These are phyloP conservation scores for Aspergillus latus DNA, from an alignment of 2,329 filamentous ascomycete species.

Conservation along the genomic window DNA sequence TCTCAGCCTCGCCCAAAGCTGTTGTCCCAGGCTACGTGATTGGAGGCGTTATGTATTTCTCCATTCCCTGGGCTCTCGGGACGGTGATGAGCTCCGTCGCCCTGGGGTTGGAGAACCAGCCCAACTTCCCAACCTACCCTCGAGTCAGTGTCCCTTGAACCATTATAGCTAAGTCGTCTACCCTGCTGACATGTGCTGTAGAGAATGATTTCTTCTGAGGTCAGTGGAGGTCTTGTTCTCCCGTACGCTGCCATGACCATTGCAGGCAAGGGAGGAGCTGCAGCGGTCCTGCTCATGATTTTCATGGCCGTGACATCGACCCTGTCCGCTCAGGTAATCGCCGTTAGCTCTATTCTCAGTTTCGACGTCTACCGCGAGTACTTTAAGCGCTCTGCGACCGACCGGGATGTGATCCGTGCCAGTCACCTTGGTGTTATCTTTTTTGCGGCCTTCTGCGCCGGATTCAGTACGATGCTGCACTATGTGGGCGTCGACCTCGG, in stretches of 20 bases:
- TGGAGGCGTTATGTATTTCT: constrained; percentile 56
- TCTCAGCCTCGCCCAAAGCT: constrained; percentile 48
- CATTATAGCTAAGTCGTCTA: too few species aligned
- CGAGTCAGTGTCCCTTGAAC: constrained; percentile 27
- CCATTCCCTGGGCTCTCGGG: constrained; percentile 54
- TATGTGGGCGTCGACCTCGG: constrained; percentile 56
- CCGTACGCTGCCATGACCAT: constrained; percentile 42
- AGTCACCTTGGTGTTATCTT: constrained; percentile 56
- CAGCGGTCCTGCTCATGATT: not conserved
- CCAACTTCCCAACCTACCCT: constrained; percentile 57
- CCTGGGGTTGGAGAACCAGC: constrained; percentile 49
- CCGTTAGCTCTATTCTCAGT: not conserved
- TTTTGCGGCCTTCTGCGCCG: constrained; percentile 53
- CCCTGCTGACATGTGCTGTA: constrained; percentile 4
- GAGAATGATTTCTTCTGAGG: constrained; percentile 40
- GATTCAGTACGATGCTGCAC: constrained; percentile 54
- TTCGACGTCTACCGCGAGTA: constrained; percentile 2
- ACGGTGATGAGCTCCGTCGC: constrained; percentile 53
- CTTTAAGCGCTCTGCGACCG: not conserved
- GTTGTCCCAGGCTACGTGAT: constrained; percentile 55
- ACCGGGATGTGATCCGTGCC: not conserved
- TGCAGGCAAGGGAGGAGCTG: not conserved
- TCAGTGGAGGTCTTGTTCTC: constrained; percentile 39
- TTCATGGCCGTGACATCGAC: constrained; percentile 2
- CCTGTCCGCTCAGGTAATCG: not conserved